Evolutionary conservation across 768 basidiomycete species (phyloP), one percentile per base, ranked within the genome.

Genomic region (Cubamyces sp.): DNA sequence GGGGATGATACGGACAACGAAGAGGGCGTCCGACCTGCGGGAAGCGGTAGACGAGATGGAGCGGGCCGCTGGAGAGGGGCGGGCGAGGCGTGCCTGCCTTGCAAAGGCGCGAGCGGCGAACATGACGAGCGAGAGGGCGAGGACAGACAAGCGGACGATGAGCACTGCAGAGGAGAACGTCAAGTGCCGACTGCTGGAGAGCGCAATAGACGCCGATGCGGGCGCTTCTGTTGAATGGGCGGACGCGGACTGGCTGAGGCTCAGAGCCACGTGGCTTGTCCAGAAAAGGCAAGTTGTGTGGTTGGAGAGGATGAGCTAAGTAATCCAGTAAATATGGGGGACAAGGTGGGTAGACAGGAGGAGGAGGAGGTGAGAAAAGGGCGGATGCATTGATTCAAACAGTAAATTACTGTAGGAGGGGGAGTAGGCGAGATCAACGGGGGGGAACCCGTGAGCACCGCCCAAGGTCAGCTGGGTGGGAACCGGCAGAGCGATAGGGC

Each of bases 21-120:
- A 96, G 64, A 95, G 84, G 39, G 92, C 89, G 73, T 95, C 94
- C 5, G 94, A 96, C 68, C 77, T 75, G 68, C 84, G 81, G 18
- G 80, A 54, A 9, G 73, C 65, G 12, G 83, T 78, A 0, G 78
- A 78, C 11, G 74, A 77, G 26, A 82, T 68, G 14, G 47, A 51
- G 55, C 75, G 66, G n/a, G 61, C 56, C 1, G 64, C 41, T 4
- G 53, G 40, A 16, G 40, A 41, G 2, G 66, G 47, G 25, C 53
- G 52, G 5, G 64, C 52, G n/a, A 57, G 43, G 43, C 64, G 63
- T 9, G 65, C 47, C 21, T 50, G 64, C 30, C 64, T 66, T 28
- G 65, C 43, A 37, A 71, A 61, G 11, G 63, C 63, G 54, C 71
- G 61, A 50, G 68, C 65, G 14, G 71, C 70, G 59, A 71, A 68